A percentile compares a stretch with the other conserved stretches of the same genome.
phyloP scores from a whole-genome alignment of 495 filamentous ascomycete genomes.

The Chaetomidium leptoderma region DNA sequence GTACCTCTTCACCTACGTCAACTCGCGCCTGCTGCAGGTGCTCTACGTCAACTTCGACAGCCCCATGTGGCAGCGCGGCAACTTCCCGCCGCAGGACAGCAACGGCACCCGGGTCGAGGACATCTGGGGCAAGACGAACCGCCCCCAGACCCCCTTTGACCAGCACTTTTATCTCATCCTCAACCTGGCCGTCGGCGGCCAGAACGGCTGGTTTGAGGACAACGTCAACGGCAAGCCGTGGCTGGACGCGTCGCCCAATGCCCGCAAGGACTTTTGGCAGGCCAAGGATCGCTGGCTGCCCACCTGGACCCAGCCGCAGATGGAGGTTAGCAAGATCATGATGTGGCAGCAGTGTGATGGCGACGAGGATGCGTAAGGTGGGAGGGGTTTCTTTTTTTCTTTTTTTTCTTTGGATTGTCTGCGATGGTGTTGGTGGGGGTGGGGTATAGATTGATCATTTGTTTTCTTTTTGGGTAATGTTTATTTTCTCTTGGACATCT shows the following conservation, averaged over 20 bases:
- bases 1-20: constrained; percentile 82
- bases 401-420: not conserved
- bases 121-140: constrained; percentile 62
- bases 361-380: constrained; percentile 35
- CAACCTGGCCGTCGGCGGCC: constrained; percentile 76
- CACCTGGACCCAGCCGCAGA: constrained; percentile 66
- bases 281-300: constrained; percentile 63
- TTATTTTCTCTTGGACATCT: not conserved
- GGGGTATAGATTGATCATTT: constrained; percentile 7
- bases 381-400: not conserved
- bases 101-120: constrained; percentile 68
- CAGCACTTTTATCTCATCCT: constrained; percentile 76
- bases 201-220: constrained; percentile 82
- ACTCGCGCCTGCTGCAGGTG: constrained; percentile 73
- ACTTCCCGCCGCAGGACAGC: constrained; percentile 61
- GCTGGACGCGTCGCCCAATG: constrained; percentile 62
- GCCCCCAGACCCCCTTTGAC: constrained; percentile 69
- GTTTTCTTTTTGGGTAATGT: constrained; percentile 6
- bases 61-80: constrained; percentile 67
- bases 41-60: constrained; percentile 72
- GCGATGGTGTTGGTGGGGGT: constrained; percentile 13
- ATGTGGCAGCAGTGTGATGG: constrained; percentile 76
- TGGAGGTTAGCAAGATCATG: constrained; percentile 68
- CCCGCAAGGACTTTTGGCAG: constrained; percentile 71
- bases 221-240: constrained; percentile 68